Conservation (phyloP, 345 rosid genomes). For the Murraya paniculata region DNA sequence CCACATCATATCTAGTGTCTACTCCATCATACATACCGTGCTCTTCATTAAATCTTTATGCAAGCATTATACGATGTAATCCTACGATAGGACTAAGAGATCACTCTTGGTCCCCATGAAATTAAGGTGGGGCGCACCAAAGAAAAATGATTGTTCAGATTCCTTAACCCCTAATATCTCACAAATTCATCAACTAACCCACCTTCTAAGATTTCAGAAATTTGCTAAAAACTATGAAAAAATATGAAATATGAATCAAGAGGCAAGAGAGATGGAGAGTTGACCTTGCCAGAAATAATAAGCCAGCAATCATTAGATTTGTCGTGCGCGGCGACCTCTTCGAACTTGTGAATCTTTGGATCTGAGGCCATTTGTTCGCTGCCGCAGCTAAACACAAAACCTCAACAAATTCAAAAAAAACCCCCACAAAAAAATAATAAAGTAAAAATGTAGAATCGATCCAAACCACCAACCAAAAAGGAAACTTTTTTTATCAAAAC, state of each 20-base stretch:
- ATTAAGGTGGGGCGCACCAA: not conserved
- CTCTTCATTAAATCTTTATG: not conserved
- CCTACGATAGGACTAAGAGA: no score
- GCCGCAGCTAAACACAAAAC: slow-evolving; percentile 23
- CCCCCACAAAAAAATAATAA: slow-evolving; percentile 22
- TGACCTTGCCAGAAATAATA: slow-evolving; percentile 81
- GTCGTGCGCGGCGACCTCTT: slow-evolving; percentile 81
- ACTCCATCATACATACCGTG: not conserved
- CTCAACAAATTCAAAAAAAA: slow-evolving; percentile 12
- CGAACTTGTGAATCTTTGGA: slow-evolving; percentile 52
- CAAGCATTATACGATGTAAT: not conserved
- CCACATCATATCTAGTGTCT: not conserved
- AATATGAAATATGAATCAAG: not conserved
- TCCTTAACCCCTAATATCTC: not conserved
- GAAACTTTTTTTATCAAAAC: not conserved
- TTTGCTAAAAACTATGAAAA: not conserved
- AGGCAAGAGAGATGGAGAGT: slow-evolving; percentile 28
- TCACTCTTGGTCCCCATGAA: not conserved
- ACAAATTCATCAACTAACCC: not conserved
- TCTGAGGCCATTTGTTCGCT: slow-evolving; percentile 62
- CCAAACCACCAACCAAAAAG: not conserved
- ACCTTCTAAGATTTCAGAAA: not conserved
- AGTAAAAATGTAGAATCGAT: not conserved
- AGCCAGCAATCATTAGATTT: slow-evolving; percentile 91
- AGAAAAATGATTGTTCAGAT: not conserved